Evolutionary conservation across 805 yeast species (phyloP).

Genomic region (Wickerhamiella kurtzmanii): DNA sequence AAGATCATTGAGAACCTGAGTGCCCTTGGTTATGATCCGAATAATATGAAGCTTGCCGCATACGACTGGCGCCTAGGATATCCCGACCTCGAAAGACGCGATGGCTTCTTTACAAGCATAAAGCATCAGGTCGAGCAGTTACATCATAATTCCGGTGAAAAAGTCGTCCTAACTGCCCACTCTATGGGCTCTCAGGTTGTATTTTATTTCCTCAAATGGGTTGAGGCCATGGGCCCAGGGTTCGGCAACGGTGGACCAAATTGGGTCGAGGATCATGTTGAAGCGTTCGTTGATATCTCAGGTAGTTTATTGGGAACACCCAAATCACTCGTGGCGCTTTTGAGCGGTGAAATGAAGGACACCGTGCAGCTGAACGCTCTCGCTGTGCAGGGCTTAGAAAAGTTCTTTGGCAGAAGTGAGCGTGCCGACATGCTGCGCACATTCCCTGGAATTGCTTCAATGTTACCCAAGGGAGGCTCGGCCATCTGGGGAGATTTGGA

Average conservation of each 20-base stretch:
- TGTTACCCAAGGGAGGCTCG: slow-evolving; percentile 94
- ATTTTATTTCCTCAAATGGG: slow-evolving; percentile 90
- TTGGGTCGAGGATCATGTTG: slow-evolving; percentile 83
- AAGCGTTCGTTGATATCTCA: slow-evolving; percentile 70
- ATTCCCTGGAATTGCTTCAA: slow-evolving; percentile 89
- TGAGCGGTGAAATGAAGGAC: slow-evolving; percentile 98
- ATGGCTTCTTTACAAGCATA: slow-evolving; percentile 67
- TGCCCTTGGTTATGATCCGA: slow-evolving; percentile 86
- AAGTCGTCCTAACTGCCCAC: slow-evolving; percentile 71
- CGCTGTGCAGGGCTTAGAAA: slow-evolving; percentile 89
- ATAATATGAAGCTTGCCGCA: slow-evolving; percentile 78
- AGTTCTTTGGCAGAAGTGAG: slow-evolving; percentile 80
- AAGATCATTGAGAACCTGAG: slow-evolving; percentile 89
- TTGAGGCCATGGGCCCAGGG: slow-evolving; percentile 70
- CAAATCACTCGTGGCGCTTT: slow-evolving; percentile 74
- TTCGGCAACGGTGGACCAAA: slow-evolving; percentile 75
- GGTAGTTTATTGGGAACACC: slow-evolving; percentile 93
- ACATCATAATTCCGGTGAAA: slow-evolving; percentile 40
- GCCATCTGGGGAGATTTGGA: slow-evolving; percentile 69
- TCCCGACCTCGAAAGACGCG: slow-evolving; percentile 75
- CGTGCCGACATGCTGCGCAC: slow-evolving; percentile 72
- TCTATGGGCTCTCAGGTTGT: slow-evolving; percentile 94
- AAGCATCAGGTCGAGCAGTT: slow-evolving; percentile 59
- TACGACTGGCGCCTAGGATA: slow-evolving; percentile 95
- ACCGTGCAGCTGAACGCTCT: slow-evolving; percentile 86